These are phyloP conservation scores for Silene latifolia DNA, from an alignment of 148 eudicot genomes.

Conservation along the genomic window DNA sequence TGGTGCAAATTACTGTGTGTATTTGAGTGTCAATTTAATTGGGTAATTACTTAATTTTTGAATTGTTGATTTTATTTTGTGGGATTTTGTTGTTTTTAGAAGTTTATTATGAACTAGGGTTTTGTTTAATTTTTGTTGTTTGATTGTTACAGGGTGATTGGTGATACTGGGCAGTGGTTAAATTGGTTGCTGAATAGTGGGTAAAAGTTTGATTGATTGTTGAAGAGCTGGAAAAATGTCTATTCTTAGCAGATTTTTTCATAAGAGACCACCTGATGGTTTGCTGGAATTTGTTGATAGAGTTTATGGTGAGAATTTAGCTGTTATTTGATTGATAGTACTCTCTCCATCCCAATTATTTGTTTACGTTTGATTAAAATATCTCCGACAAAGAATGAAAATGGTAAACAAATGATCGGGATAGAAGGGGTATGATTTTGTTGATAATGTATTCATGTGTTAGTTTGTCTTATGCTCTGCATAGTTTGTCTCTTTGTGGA, in stretches of 20 bases:
- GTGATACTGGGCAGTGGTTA: not conserved
- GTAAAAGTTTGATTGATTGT: not conserved
- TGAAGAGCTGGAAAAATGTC: slow-evolving; percentile 43
- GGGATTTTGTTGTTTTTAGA: not conserved
- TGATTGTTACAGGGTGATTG: not conserved
- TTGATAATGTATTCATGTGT: not conserved
- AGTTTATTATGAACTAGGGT: not conserved
- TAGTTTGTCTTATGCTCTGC: not conserved
- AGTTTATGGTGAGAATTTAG: slow-evolving; percentile 67
- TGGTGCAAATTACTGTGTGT: not conserved
- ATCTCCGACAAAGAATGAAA: not conserved
- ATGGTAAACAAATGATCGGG: not conserved
- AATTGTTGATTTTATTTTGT: too few species aligned
- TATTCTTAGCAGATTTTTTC: slow-evolving; percentile 90
- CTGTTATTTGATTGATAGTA: not conserved
- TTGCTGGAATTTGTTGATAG: slow-evolving; percentile 91
- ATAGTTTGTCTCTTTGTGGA: not conserved
- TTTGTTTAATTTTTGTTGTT: not conserved
- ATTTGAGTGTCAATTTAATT: not conserved
- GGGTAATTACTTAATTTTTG: not conserved
- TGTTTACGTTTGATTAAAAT: not conserved
- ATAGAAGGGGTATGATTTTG: not conserved
- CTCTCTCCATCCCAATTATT: not conserved
- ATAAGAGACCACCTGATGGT: slow-evolving; percentile 94
- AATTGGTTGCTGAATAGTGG: not conserved